These are phyloP conservation scores for Quercus cerris DNA, from an alignment of 306 rosid genomes.

Conservation along the genomic window DNA sequence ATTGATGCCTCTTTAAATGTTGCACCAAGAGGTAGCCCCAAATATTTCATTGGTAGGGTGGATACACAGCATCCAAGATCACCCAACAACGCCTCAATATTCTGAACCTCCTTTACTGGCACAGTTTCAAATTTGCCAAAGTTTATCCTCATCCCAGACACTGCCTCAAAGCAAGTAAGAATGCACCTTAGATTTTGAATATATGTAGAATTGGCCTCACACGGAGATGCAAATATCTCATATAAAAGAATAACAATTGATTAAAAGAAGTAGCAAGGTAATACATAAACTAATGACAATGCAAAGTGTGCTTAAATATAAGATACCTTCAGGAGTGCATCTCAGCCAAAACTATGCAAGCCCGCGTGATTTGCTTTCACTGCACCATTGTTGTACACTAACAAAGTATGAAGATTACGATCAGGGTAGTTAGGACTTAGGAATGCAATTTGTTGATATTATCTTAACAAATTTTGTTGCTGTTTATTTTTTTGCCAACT, in stretches of 20 bases:
- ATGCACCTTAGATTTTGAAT: too few relatives aligned
- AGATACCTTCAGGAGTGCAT: slow-evolving; percentile 91
- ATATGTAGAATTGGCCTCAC: too few relatives aligned
- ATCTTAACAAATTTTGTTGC: slow-evolving; percentile 91
- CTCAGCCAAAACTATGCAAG: slow-evolving; percentile 71
- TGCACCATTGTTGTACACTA: slow-evolving; percentile 88
- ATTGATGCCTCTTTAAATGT: too few relatives aligned
- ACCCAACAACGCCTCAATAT: too few relatives aligned
- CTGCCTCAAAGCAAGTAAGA: too few relatives aligned
- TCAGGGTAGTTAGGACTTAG: slow-evolving; percentile 89
- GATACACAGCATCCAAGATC: too few relatives aligned
- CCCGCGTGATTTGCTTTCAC: slow-evolving; percentile 91
- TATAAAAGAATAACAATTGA: background rate
- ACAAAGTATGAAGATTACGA: slow-evolving; percentile 73
- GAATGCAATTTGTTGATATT: slow-evolving; percentile 92
- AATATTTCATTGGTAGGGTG: too few relatives aligned
- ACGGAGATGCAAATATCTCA: background rate
- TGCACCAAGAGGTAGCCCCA: too few relatives aligned
- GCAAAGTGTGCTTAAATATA: background rate
- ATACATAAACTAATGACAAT: background rate
- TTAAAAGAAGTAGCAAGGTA: background rate
- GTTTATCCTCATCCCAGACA: too few relatives aligned
- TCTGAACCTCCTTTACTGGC: too few relatives aligned
- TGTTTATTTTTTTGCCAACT: slow-evolving; percentile 67
- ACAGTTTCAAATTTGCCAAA: too few relatives aligned